Evolutionary conservation across 2,329 filamentous ascomycete genomes (phyloP).

Genomic region (Leptodontidium sp.): DNA sequence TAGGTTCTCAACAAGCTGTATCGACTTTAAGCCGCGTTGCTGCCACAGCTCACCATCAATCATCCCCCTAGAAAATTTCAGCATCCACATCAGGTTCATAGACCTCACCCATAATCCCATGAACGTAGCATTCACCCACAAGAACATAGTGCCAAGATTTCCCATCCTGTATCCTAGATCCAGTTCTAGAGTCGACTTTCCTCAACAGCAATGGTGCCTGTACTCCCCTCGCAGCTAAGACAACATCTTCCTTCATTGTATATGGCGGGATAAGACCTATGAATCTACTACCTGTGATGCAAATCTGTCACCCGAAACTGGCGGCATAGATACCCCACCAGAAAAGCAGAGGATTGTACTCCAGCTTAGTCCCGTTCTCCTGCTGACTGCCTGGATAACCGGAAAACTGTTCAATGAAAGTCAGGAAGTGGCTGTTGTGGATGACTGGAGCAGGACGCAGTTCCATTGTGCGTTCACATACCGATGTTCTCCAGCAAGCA

Average conservation of each 20-base stretch:
- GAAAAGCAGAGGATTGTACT: not conserved
- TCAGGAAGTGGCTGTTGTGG: not conserved
- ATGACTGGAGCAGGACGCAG: not conserved
- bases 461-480: not conserved
- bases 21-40: too few relatives aligned
- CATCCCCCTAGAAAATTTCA: not conserved
- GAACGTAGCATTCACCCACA: not conserved
- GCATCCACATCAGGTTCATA: not conserved
- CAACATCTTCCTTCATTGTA: not conserved
- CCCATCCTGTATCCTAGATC: not conserved
- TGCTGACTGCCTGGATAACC: too few relatives aligned
- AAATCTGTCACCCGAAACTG: not conserved
- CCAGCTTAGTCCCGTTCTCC: too few relatives aligned
- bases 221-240: not conserved
- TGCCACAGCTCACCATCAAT: too few relatives aligned
- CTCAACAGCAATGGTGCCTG: not conserved
- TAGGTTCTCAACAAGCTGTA: too few relatives aligned
- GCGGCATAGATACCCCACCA: not conserved
- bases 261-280: not conserved
- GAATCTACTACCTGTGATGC: not conserved
- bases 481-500: not conserved
- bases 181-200: not conserved
- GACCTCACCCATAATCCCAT: not conserved
- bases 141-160: not conserved
- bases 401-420: not conserved